Conservation (phyloP, 805 yeast genomes). For the Candida caryicola region DNA sequence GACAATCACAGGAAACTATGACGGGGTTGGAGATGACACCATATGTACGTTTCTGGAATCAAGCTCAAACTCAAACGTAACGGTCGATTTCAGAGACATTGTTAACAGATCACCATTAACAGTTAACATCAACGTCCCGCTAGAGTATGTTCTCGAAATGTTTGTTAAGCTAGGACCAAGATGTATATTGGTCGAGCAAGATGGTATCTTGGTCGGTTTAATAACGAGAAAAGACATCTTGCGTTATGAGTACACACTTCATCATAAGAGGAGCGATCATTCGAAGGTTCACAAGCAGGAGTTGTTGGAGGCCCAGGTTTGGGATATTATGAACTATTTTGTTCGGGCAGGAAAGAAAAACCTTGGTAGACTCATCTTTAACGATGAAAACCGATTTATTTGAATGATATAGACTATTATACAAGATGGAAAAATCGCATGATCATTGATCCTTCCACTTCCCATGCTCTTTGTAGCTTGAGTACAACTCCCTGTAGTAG, state of each 20-base stretch:
- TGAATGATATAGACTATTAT: constrained; percentile 1
- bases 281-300: constrained; percentile 12
- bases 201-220: constrained; percentile 67
- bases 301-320: constrained; percentile 29
- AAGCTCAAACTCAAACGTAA: constrained; percentile 3
- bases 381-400: constrained; percentile 27
- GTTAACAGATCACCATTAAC: constrained; percentile 62
- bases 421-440: not conserved
- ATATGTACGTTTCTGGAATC: constrained; percentile 16
- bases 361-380: constrained; percentile 28
- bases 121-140: constrained; percentile 49
- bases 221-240: constrained; percentile 82
- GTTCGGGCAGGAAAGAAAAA: constrained; percentile 18
- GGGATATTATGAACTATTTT: constrained; percentile 30
- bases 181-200: constrained; percentile 60
- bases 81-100: constrained; percentile 23
- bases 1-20: constrained; percentile 21
- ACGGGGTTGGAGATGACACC: constrained; percentile 14
- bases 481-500: constrained; percentile 63
- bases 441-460: constrained; percentile 70
- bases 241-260: constrained; percentile 50
- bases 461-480: constrained; percentile 72
- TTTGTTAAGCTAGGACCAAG: constrained; percentile 82
- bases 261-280: constrained; percentile 17
- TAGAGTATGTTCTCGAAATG: constrained; percentile 62